Evolutionary conservation across 441 rosid species (phyloP), one percentile per base, ranked within the genome.

Genomic region (Croton setiger): DNA sequence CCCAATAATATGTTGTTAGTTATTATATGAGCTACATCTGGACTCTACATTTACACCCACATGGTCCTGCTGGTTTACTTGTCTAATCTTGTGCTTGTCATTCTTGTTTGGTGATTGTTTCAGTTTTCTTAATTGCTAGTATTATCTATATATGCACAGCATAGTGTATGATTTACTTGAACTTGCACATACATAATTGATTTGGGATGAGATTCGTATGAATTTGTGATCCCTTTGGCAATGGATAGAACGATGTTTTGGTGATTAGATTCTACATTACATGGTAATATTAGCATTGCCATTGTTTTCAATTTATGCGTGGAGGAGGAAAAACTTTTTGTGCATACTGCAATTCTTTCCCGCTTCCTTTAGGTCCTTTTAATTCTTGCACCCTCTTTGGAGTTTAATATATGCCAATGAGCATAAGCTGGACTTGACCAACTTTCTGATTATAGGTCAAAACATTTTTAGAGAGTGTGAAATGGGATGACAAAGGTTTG

Each of bases 401-500:
- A n/a, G 68, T 63, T 67, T 60, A 59, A 68, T 37, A 68, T 37
- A 3, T 48, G 9, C 39, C 43, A 3, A 18, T 20, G 37, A 10
- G n/a, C 14, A 45, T 21, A 45, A 72, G 36, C 60, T 52, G 48
- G 55, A 54, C 11, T 45, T 8, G 27, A 52, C 20, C 74, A 56
- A 69, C 68, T 52, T 6, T 73, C 43, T 69, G 52, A 51, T 76
- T 82, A 72, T 81, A 92, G 97, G 91, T 87, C 63, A 87, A 82
- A 54, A 61, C 72, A 2, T 78, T 94, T 79, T 69, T 92, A 75
- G 93, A 88, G 78, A 71, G 77, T 64, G 79, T 92, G 64, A 93
- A 90, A 79, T 92, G 99, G 98, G 96, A 94, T 17, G 87, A 86
- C 65, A 88, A 85, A 84, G 98, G 99, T 61, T 82, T 92, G 77